Evolutionary conservation across 202 grass and related monocot genomes (phyloP), one percentile per base, ranked within the genome.

Genomic region (Cymbopogon flexuosus): DNA sequence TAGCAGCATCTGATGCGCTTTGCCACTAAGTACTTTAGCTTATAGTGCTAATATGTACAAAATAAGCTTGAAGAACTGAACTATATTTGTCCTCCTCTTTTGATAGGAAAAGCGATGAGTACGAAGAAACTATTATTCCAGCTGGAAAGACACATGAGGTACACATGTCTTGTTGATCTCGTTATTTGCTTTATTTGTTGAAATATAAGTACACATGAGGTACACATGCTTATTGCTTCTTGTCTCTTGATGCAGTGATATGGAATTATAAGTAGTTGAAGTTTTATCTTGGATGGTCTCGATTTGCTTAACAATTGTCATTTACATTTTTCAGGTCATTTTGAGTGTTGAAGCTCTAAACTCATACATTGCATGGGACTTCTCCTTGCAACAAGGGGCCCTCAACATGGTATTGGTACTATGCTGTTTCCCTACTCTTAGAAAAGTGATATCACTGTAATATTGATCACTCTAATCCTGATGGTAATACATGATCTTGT

Each of bases 361-460:
- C 85, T 99, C 96, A 63, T 99, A 96, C 72, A 99, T 99, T 81
- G 96, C 96, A 71, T 99, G 96, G 96, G 96, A 99, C 69, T 99
- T 99, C 85, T 91, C 73, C 61, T 87, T 99, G 81, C 82, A 88
- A 83, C 96, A 99, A 87, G 92, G 96, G 54, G 87, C 96, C 21
- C 78, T 99, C 70, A 96, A 52, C 73, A 82, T 93, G 73, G 67
- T 91, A 77, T 37, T 83, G 75, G 70, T 86, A 77, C 81, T 88
- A 66, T 19, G 4, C 73, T 35, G 35, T 81, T 76, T 78, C 88
- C 69, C 42, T 83, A n/a, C 64, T 40, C 1, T 9, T 40, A 40
- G 37, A 40, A 13, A 15, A 47, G 43, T 14, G 39, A 46, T 46
- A 70, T 82, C 35, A 36, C 18, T 56, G 13, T 27, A 45, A 57